phyloP scores from a whole-genome alignment of 1,284 basidiomycete genomes.

The Calocybe gambosa region DNA sequence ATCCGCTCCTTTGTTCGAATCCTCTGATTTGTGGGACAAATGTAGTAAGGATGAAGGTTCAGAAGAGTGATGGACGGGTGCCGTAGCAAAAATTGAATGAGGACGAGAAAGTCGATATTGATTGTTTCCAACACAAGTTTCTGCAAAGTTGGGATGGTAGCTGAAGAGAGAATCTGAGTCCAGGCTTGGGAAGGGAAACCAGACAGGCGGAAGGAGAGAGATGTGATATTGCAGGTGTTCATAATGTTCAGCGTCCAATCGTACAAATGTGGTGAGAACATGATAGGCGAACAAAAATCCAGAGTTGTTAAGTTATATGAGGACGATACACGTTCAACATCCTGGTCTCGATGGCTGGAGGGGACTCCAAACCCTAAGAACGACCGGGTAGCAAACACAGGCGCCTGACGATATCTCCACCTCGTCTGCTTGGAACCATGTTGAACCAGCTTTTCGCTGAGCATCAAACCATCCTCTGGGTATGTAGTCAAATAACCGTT shows the following conservation, averaged over 20 bases:
- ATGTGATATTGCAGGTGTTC: constrained; percentile 13
- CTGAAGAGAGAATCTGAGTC: constrained; percentile 11
- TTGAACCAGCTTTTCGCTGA: background rate
- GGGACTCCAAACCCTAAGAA: constrained; percentile 4
- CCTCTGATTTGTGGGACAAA: constrained; percentile 1
- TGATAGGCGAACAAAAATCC: constrained; percentile 14
- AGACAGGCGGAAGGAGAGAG: constrained; percentile 16
- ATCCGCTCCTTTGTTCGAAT: constrained; percentile 9
- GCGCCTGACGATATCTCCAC: background rate
- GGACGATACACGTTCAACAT: background rate
- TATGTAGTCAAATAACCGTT: constrained; percentile 14
- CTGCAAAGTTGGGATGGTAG: constrained; percentile 16
- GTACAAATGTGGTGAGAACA: constrained; percentile 17
- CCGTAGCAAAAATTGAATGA: constrained; percentile 17
- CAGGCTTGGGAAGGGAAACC: constrained; percentile 13
- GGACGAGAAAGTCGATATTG: constrained; percentile 16
- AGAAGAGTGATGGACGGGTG: constrained; percentile 16
- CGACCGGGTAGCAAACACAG: constrained; percentile 1
- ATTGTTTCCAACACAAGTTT: constrained; percentile 13
- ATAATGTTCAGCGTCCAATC: constrained; percentile 18
- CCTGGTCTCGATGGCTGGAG: background rate
- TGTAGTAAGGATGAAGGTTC: constrained; percentile 16
- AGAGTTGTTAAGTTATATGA: constrained; percentile 11
- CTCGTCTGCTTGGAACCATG: background rate
- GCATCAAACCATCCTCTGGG: background rate